Percentiles rank a stretch among this genome's conserved stretches.
Evolutionary conservation across 345 rosid species (phyloP).

Genomic region (Balakata baccata): DNA sequence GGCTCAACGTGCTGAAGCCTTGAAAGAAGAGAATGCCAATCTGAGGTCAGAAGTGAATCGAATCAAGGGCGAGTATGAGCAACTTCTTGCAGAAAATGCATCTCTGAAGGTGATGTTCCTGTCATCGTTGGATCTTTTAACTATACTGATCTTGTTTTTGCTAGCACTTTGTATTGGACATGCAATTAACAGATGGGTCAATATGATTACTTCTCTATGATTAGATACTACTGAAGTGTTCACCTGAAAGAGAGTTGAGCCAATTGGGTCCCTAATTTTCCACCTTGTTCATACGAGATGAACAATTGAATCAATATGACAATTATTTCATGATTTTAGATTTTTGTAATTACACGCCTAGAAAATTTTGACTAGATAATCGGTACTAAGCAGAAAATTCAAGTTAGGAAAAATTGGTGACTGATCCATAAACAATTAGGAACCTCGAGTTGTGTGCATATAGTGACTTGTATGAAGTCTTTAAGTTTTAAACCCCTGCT

Average conservation of each 20-base stretch:
- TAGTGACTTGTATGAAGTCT: too few species aligned
- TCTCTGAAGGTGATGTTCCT: slow-evolving; percentile 61
- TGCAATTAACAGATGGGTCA: neutral
- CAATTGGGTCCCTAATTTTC: neutral
- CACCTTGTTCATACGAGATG: neutral
- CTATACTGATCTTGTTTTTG: neutral
- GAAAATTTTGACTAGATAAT: too few species aligned
- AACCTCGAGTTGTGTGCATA: too few species aligned
- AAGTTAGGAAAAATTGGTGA: neutral
- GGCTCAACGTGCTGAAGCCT: slow-evolving; percentile 75
- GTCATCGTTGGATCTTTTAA: slow-evolving; percentile 1
- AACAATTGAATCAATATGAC: too few species aligned
- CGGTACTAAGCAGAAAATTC: neutral
- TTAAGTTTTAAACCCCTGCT: too few species aligned
- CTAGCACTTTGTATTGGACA: neutral
- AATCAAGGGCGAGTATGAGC: slow-evolving; percentile 71
- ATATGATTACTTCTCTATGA: neutral
- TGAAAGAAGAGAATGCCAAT: slow-evolving; percentile 79
- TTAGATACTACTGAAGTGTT: too few species aligned
- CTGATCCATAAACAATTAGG: neutral
- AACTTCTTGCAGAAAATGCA: slow-evolving; percentile 69
- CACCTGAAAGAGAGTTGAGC: neutral
- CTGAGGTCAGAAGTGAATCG: slow-evolving; percentile 78
- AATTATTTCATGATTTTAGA: too few species aligned
- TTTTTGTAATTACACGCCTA: too few species aligned